Conservation (phyloP, 2,329 filamentous ascomycete species). For the Colletotrichum eremochloae region DNA sequence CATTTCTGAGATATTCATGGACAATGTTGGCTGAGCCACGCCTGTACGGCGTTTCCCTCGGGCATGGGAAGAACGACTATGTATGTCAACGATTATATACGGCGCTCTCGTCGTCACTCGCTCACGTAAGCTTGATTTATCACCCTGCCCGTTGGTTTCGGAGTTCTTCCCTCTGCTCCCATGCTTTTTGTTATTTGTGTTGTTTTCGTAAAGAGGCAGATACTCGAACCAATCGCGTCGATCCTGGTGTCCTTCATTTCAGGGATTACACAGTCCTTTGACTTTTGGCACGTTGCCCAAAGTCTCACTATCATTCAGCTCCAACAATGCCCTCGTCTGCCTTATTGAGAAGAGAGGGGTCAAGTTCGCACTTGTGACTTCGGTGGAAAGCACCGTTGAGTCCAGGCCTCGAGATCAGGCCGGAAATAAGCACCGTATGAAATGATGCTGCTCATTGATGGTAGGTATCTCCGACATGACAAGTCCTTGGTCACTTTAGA, state of each 20-base stretch:
- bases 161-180: background rate
- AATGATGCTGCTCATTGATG: background rate
- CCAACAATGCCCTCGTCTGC: background rate
- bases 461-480: background rate
- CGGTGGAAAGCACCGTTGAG: background rate
- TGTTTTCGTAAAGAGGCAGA: background rate
- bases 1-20: background rate
- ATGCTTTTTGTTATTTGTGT: background rate
- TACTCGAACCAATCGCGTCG: background rate
- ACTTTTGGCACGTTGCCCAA: background rate
- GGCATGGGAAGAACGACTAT: background rate
- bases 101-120: background rate
- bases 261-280: background rate
- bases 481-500: background rate
- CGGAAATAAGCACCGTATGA: background rate
- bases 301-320: background rate
- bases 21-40: background rate
- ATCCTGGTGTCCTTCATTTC: background rate
- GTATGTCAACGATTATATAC: background rate
- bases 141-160: background rate
- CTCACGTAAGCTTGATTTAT: conserved; percentile 5
- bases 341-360: conserved; percentile 7
- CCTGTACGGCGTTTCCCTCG: background rate
- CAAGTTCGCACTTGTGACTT: background rate
- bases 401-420: background rate